Conservation (phyloP, 2,329 filamentous ascomycete genomes). For the Aspergillus pseudoviridinutans region DNA sequence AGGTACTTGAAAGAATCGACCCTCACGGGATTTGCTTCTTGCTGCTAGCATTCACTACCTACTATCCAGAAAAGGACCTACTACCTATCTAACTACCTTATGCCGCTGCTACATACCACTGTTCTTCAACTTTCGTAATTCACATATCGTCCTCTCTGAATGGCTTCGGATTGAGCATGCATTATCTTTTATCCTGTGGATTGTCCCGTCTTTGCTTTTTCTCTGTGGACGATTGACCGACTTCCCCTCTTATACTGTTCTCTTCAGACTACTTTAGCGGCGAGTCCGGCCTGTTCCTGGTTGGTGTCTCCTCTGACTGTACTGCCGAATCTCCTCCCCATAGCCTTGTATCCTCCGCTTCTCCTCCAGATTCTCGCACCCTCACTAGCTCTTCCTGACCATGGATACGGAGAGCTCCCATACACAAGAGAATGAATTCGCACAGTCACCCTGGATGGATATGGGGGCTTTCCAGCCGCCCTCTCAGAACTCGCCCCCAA, state of each 20-base stretch:
- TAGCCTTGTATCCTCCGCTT: not conserved
- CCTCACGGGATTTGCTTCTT: constrained; percentile 7
- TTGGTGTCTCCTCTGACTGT: constrained; percentile 7
- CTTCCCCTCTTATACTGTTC: constrained; percentile 5
- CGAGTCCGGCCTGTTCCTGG: constrained; percentile 10
- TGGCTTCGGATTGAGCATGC: constrained; percentile 43
- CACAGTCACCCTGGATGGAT: constrained; percentile 44
- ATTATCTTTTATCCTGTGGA: constrained; percentile 46
- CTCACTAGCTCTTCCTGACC: constrained; percentile 9
- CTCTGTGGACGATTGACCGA: constrained; percentile 1
- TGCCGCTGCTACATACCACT: constrained; percentile 3
- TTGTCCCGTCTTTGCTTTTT: constrained; percentile 13
- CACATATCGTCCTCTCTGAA: constrained; percentile 15
- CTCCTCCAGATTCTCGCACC: not conserved
- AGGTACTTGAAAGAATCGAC: constrained; percentile 6
- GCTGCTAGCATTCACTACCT: not conserved
- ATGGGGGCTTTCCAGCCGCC: constrained; percentile 43
- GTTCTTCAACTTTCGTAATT: constrained; percentile 19
- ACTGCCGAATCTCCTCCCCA: not conserved
- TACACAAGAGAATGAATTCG: constrained; percentile 42
- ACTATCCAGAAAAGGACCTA: not conserved
- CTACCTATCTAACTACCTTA: not conserved
- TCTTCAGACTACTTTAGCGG: constrained; percentile 5
- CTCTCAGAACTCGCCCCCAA: constrained; percentile 64
- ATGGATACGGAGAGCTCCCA: constrained; percentile 46